Percentiles rank a stretch among this genome's conserved stretches.
Evolutionary conservation across 2,329 filamentous ascomycete genomes (phyloP).

Genomic region (Zymoseptoria crescenta): DNA sequence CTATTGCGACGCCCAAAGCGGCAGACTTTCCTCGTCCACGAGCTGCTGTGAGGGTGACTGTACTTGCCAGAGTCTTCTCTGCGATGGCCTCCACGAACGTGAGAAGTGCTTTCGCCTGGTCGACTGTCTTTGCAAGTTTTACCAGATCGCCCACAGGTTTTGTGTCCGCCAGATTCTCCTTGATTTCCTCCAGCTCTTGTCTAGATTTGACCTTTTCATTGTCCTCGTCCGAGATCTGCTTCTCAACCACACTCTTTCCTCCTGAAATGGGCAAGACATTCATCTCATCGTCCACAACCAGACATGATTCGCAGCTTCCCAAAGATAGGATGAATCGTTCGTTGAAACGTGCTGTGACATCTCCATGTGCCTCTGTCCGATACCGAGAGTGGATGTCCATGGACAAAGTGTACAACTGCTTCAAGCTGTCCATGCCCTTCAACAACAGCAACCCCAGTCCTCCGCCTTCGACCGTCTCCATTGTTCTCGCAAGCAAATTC

Average conservation of each 20-base stretch:
- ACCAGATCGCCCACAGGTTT: constrained; percentile 80
- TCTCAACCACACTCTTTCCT: constrained; percentile 75
- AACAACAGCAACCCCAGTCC: constrained; percentile 82
- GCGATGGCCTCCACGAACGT: constrained; percentile 95
- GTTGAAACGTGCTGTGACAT: constrained; percentile 94
- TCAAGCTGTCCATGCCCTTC: constrained; percentile 94
- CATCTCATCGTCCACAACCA: constrained; percentile 95
- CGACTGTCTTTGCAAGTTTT: constrained; percentile 77
- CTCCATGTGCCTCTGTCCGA: constrained; percentile 88
- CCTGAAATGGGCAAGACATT: constrained; percentile 97
- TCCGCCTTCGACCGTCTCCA: constrained; percentile 96
- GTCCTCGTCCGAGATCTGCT: constrained; percentile 71
- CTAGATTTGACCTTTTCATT: constrained; percentile 62
- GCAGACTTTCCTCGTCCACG: constrained; percentile 96
- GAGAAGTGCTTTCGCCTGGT: constrained; percentile 93
- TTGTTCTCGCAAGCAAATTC: constrained; percentile 88
- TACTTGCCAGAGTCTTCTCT: constrained; percentile 90
- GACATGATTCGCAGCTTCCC: constrained; percentile 86
- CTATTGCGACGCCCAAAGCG: constrained; percentile 86
- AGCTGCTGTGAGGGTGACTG: constrained; percentile 85
- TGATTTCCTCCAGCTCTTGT: constrained; percentile 74
- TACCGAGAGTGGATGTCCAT: constrained; percentile 98
- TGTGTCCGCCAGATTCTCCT: constrained; percentile 76
- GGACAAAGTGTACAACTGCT: constrained; percentile 90
- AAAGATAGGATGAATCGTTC: constrained; percentile 93